Conservation (phyloP, 2,329 filamentous ascomycete genomes). For the Bipolaris cookei region DNA sequence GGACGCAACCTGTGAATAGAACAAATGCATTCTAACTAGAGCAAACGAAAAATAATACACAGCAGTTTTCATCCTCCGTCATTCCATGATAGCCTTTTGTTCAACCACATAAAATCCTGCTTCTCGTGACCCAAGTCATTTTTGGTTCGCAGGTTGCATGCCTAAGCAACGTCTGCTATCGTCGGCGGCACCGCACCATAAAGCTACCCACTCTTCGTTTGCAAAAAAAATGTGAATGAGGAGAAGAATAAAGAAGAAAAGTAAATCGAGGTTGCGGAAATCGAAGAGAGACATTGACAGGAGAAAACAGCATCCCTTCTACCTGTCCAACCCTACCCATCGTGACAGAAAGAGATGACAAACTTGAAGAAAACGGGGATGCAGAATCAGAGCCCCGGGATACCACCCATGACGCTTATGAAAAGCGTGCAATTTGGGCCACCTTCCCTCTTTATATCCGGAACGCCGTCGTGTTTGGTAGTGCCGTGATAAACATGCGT, state of each 20-base stretch:
- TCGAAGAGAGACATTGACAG: slow-evolving; percentile 12
- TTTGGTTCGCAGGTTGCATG: slow-evolving; percentile 18
- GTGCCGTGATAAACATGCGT: slow-evolving; percentile 19
- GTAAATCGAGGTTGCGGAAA: slow-evolving; percentile 16
- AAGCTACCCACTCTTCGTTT: slow-evolving; percentile 12
- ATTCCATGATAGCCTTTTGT: slow-evolving; percentile 9
- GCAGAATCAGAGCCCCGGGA: slow-evolving; percentile 19
- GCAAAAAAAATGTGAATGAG: slow-evolving; percentile 5
- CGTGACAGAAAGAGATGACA: slow-evolving; percentile 21
- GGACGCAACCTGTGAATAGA: slow-evolving; percentile 16
- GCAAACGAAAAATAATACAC: slow-evolving; percentile 41
- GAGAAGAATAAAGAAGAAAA: slow-evolving; percentile 13
- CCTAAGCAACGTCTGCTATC: slow-evolving; percentile 34
- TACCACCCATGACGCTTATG: slow-evolving; percentile 28
- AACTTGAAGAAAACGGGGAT: slow-evolving; percentile 17
- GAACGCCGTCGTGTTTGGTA: slow-evolving; percentile 36
- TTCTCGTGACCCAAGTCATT: slow-evolving; percentile 18
- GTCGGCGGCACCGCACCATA: slow-evolving; percentile 13
- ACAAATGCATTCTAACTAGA: slow-evolving; percentile 37
- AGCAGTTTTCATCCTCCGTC: slow-evolving; percentile 24
- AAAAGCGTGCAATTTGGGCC: slow-evolving; percentile 29
- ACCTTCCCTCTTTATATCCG: slow-evolving; percentile 28
- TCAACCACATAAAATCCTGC: slow-evolving; percentile 29
- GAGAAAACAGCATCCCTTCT: slow-evolving; percentile 13
- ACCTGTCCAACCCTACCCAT: slow-evolving; percentile 10